Conservation (phyloP, 2,329 filamentous ascomycete genomes). For the Beauveria rudraprayagi region DNA sequence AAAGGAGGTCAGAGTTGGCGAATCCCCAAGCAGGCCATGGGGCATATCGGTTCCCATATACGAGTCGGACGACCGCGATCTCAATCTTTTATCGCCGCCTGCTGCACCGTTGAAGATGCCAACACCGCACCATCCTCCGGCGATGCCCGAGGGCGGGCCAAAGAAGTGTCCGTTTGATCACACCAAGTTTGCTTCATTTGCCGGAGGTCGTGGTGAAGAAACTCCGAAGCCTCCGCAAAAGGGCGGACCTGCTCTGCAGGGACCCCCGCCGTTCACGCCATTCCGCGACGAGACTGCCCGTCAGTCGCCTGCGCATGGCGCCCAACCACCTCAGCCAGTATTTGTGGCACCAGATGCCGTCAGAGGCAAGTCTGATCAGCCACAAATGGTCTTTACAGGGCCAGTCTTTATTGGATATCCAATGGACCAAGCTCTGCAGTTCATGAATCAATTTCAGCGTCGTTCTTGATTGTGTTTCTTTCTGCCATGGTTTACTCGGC, state of each 20-base stretch:
- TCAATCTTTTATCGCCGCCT: constrained; percentile 46
- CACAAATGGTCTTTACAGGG: constrained; percentile 82
- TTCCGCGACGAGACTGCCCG: constrained; percentile 12
- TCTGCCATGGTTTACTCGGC: constrained; percentile 12
- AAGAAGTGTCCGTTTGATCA: constrained; percentile 55
- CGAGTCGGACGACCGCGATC: constrained; percentile 30
- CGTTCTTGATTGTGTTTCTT: constrained; percentile 4
- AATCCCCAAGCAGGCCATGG: constrained; percentile 90
- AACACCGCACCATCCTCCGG: constrained; percentile 22
- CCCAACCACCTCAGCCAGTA: constrained; percentile 33
- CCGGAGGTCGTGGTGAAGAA: constrained; percentile 14
- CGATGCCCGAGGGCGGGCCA: constrained; percentile 16
- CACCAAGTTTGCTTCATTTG: constrained; percentile 33
- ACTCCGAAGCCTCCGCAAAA: constrained; percentile 14
- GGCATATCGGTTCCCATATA: constrained; percentile 72
- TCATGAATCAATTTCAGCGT: constrained; percentile 55
- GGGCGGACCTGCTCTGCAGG: constrained; percentile 11
- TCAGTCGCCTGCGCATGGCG: constrained; percentile 13
- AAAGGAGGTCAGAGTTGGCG: constrained; percentile 85
- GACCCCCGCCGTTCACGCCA: constrained; percentile 17
- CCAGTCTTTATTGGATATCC: constrained; percentile 92
- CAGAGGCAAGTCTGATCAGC: constrained; percentile 26
- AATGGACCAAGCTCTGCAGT: constrained; percentile 68
- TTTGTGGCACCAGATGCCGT: constrained; percentile 41
- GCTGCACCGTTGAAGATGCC: constrained; percentile 49